Conservation (phyloP, 805 yeast genomes). For the Starmerella stellata region DNA sequence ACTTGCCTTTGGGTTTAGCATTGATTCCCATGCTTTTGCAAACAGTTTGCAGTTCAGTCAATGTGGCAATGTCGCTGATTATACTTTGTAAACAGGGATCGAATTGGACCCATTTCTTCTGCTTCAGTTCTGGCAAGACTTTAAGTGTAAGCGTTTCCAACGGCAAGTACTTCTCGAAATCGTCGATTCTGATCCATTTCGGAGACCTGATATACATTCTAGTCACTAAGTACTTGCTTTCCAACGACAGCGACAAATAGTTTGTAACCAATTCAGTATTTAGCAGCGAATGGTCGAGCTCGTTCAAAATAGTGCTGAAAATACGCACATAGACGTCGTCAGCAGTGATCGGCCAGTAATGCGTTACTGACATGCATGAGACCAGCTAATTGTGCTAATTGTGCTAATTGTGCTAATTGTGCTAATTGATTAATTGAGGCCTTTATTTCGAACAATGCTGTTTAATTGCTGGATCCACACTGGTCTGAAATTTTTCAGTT, state of each 20-base stretch:
- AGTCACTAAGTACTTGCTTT: slow-evolving; percentile 14
- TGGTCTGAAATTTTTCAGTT: too few relatives aligned
- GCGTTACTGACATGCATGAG: slow-evolving; percentile 4
- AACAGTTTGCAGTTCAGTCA: slow-evolving; percentile 13
- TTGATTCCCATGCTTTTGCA: slow-evolving; percentile 9
- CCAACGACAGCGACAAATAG: slow-evolving; percentile 6
- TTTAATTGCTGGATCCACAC: too few relatives aligned
- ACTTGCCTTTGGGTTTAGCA: neutral
- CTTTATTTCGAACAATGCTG: too few relatives aligned
- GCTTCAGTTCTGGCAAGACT: slow-evolving; percentile 8
- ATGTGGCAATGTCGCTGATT: slow-evolving; percentile 13
- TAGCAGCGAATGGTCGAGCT: slow-evolving; percentile 12
- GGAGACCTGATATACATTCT: slow-evolving; percentile 13
- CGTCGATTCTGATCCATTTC: slow-evolving; percentile 15
- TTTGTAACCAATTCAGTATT: neutral
- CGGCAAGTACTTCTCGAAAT: slow-evolving; percentile 16
- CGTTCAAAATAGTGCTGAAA: slow-evolving; percentile 14
- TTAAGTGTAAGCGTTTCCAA: slow-evolving; percentile 8
- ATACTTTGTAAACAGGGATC: slow-evolving; percentile 6
- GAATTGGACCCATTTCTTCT: slow-evolving; percentile 7
- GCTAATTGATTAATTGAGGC: too few relatives aligned
- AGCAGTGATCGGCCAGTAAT: slow-evolving; percentile 15
- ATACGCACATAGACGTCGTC: slow-evolving; percentile 17
- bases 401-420: too few relatives aligned
- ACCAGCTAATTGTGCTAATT: too few relatives aligned